These are phyloP conservation scores for Tetrahymena malaccensis DNA, from an alignment of 73 alveolate genomes.

Conservation along the genomic window DNA sequence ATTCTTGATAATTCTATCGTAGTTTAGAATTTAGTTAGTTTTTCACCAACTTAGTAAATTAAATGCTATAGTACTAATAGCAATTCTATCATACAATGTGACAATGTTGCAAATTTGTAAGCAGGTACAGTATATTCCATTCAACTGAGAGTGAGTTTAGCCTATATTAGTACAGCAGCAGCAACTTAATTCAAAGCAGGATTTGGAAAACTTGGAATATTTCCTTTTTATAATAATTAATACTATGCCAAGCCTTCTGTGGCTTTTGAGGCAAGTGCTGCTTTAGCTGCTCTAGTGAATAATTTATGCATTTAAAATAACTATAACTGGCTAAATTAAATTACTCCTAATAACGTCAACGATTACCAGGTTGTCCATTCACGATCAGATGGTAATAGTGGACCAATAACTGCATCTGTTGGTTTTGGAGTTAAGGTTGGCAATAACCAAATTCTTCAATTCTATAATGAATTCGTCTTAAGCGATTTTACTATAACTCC, in stretches of 20 bases:
- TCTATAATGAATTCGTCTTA: background rate
- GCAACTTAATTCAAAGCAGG: background rate
- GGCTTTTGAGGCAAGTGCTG: background rate
- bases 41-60: background rate
- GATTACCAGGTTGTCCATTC: background rate
- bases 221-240: background rate
- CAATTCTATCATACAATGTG: background rate
- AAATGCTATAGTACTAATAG: background rate
- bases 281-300: background rate
- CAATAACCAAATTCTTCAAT: background rate
- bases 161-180: background rate
- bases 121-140: background rate
- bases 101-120: background rate
- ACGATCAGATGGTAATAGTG: background rate
- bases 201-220: background rate
- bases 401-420: background rate
- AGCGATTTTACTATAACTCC: background rate
- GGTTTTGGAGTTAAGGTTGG: background rate
- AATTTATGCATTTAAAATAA: background rate
- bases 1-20: background rate
- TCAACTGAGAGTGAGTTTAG: background rate
- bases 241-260: background rate
- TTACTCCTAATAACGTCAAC: background rate
- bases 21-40: background rate
- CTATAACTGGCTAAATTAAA: background rate